Base-by-base conservation (phyloP, 495 filamentous ascomycete genomes). In the Penicillium pancosmium region DNA sequence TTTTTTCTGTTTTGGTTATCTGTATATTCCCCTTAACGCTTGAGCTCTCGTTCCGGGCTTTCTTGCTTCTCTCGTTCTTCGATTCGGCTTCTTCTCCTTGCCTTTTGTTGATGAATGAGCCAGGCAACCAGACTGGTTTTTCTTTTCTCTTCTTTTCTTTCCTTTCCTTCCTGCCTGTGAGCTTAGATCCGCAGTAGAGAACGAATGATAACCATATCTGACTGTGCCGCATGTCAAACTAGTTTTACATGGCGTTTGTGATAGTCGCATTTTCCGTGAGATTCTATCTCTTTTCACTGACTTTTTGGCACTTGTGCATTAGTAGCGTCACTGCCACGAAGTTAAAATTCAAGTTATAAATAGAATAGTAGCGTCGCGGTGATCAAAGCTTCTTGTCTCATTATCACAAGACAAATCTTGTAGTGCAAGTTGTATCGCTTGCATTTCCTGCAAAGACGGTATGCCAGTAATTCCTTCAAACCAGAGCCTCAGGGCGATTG, bases 1-100 rank as follows among this genome's bases (percentile, higher is more conserved):
- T 15, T 9, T 47, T 18, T 15, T 10, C 21, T 55, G 46, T 5
- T 44, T 47, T 16, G 33, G 48, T 36, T 13, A 50, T 55, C 40
- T 58, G 55, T 59, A 59, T 59, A 63, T 63, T 59, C 60, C 60
- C 60, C 55, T 31, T 25, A 59, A 52, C 60, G 60, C 43, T n/a
- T 33, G 33, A 25, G 38, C 25, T 47, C 49, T 5, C 27, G 25
- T 51, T 54, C 38, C 11, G 21, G 46, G 11, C 23, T 48, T 54
- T 38, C 41, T 52, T 27, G 21, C 49, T 21, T 15, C 34, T 27
- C 36, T 43, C 18, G 4, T 51, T 9, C 27, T 34, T 19, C 41
- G 41, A 44, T 19, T 19, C 16, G n/a, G 16, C 46, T 48, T 12
- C 23, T 25, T 48, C 12, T 1, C 8, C 46, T 13, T 23, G 21